Evolutionary conservation across 176 grass and related monocot species (phyloP), one percentile per base, ranked within the genome.

Genomic region (Areca catechu): DNA sequence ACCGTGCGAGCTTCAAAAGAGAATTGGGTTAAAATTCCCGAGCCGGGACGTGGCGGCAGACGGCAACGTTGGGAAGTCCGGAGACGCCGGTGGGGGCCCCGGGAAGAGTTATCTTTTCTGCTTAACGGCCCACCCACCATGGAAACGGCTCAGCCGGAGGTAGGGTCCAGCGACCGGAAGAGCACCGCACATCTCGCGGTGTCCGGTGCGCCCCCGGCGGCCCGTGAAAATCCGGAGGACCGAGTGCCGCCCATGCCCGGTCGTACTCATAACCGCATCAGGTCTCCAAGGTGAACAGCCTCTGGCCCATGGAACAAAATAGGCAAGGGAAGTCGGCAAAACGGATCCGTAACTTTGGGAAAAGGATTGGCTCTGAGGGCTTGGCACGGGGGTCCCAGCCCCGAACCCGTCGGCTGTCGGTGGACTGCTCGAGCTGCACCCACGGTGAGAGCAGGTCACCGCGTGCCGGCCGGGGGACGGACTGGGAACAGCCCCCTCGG

Each of bases 261-360:
- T 80, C 77, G 61, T 79, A 79, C 76, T 79, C 69, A 73, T 79
- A 79, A 73, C 69, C 54, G 69, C 76, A 79, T 79, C 76, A 79
- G 76, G 69, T 79, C 76, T 78, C 76, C 75, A 71, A 78, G 75
- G 75, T 71, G 75, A 78, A 79, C 68, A 79, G 76, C 76, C 68
- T 79, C 67, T 79, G 50, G 71, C 71, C 73, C 48, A 76, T 73
- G 72, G 80, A 89, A 83, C 67, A 89, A 89, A 75, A 73, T 89
- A 84, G 80, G 81, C 73, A 81, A 81, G 81, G 73, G 73, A 89
- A 89, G 85, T 89, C 65, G 69, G 72, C 85, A 81, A 84, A 83
- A 89, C 34, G 56, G 85, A 89, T 89, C 73, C 85, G 72, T 88
- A 88, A 83, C 72, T 74, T 88, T 72, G 56, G 71, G 65, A 86